phyloP scores from a whole-genome alignment of 371 early-diverging fungal species.

The Aphelidium insulamus region DNA sequence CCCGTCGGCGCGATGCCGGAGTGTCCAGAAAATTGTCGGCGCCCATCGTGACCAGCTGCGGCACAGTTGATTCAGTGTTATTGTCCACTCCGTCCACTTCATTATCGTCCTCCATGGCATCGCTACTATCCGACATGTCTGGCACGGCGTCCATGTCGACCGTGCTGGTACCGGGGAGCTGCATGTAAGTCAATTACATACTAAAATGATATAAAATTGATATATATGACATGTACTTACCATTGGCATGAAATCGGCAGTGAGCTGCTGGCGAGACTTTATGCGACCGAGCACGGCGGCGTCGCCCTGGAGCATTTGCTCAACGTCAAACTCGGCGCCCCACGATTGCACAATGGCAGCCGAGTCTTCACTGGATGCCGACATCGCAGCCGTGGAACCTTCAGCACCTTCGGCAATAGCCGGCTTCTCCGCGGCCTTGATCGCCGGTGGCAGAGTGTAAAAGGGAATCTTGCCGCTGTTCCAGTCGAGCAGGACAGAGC shows the following conservation, averaged over 20 bases:
- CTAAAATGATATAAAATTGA: no score
- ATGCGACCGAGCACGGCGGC: no score
- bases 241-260: no score
- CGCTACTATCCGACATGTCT: neutral
- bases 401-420: neutral
- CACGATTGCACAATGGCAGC: constrained; percentile 40
- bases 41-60: no score
- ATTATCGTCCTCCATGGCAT: constrained; percentile 20
- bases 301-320: constrained; percentile 2
- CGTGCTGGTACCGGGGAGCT: no score
- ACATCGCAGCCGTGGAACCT: constrained; percentile 2
- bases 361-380: constrained; percentile 7
- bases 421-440: neutral
- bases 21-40: no score
- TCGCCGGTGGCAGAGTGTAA: constrained; percentile 66
- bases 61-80: constrained; percentile 15
- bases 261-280: no score
- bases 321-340: constrained; percentile 52
- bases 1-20: no score
- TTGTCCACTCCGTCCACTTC: constrained; percentile 19
- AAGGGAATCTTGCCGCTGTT: constrained; percentile 84
- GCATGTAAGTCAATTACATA: no score
- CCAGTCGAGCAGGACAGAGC: constrained; percentile 81
- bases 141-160: constrained; percentile 23
- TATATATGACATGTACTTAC: no score